Base-by-base conservation (phyloP, 179 eudicot species). In the Drosera spatulata region DNA sequence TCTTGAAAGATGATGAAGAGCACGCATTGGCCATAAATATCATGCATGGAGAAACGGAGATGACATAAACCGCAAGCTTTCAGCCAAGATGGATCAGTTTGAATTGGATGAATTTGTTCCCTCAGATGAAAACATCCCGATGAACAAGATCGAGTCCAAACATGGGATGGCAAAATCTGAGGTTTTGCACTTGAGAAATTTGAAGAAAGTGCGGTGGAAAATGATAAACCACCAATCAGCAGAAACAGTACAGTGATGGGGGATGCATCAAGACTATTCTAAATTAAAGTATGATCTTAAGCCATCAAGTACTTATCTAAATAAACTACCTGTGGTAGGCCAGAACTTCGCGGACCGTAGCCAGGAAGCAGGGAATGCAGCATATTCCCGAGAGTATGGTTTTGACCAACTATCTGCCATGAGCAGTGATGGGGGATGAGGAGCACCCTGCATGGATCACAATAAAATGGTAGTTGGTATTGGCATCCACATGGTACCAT, bases 361-460 rank as follows among this genome's bases (percentile, higher is more conserved):
- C 98, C 98, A 91, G 43, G 85, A 12, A 66, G 95, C 96, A 61
- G 98, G 96, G 86, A 65, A 91, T 60, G 98, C 96, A 61, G 96
- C 96, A 65, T 82, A 84, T 37, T 91, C 96, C 69, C 96, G 85
- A 43, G 96, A 65, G 76, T 91, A 91, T 58, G 98, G 98, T 56
- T 86, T 91, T 68, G 68, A 77, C 98, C 98, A 88, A 53, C 79
- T 60, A 71, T 88, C 93, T 11, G 96, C 96, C 95, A 88, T 86
- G 62, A 91, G 98, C 67, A 91, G 15, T 11, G 95, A 84, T 41
- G 89, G 95, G 37, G 98, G 93, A 69, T 91, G 98, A 63, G 96
- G 98, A 71, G 95, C 96, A 61, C 96, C 87, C 96, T 91, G 81
- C 66, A 76, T 49, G 67, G 15, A 65, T 22, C 0, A 22, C 33